Percentiles rank a stretch among this genome's conserved stretches.
Evolutionary conservation across 2,329 filamentous ascomycete genomes (phyloP).

Genomic region (Trichoderma gracile): DNA sequence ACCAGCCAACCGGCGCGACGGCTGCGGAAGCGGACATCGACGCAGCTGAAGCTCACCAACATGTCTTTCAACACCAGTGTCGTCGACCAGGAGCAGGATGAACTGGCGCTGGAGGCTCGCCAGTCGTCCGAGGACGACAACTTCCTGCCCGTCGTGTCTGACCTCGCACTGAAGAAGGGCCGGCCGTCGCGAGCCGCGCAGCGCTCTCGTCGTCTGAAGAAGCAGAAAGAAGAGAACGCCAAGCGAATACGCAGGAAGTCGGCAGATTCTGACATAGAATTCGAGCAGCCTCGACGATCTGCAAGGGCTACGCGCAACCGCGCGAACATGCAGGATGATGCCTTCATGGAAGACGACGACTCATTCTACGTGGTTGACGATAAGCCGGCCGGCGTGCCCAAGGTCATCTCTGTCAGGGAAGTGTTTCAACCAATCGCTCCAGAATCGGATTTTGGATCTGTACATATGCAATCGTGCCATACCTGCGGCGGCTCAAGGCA

Average conservation of each 20-base stretch:
- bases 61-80: slow-evolving; percentile 32
- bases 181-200: slow-evolving; percentile 31
- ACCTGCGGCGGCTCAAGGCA: slow-evolving; percentile 57
- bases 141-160: slow-evolving; percentile 42
- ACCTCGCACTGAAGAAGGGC: slow-evolving; percentile 35
- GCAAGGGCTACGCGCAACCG: slow-evolving; percentile 48
- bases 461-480: slow-evolving; percentile 72
- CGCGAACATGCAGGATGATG: slow-evolving; percentile 52
- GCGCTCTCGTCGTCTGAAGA: slow-evolving; percentile 30
- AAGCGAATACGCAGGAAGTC: slow-evolving; percentile 30
- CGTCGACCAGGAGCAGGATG: slow-evolving; percentile 36
- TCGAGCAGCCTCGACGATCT: slow-evolving; percentile 54
- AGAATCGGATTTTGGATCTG: slow-evolving; percentile 65
- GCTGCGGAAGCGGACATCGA: slow-evolving; percentile 34
- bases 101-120: slow-evolving; percentile 37
- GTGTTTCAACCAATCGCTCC: slow-evolving; percentile 64
- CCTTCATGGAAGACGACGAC: slow-evolving; percentile 63
- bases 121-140: slow-evolving; percentile 37
- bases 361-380: slow-evolving; percentile 53
- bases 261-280: slow-evolving; percentile 52
- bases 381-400: slow-evolving; percentile 47
- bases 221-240: slow-evolving; percentile 23
- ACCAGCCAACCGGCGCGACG: slow-evolving; percentile 26
- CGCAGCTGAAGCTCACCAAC: slow-evolving; percentile 32
- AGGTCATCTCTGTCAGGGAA: slow-evolving; percentile 69